A percentile compares a stretch with the other conserved stretches of the same genome.
phyloP scores from a whole-genome alignment of 1,139 yeast species.

The Kodamaea suecica region DNA sequence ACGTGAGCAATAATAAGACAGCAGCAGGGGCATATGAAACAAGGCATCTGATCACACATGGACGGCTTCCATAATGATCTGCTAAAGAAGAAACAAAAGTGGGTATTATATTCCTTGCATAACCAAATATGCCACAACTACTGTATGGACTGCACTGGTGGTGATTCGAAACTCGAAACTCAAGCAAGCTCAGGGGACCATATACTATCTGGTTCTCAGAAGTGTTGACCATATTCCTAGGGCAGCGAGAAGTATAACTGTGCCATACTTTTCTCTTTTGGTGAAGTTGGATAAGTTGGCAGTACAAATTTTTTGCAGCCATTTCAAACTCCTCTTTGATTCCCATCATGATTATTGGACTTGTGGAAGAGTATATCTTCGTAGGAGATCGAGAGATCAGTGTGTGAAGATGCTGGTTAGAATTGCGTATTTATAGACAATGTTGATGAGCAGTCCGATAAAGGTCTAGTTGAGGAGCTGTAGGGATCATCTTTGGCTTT shows the following conservation, averaged over 20 bases:
- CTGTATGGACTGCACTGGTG: slow-evolving; percentile 55
- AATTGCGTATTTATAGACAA: too few relatives aligned
- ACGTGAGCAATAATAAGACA: slow-evolving; percentile 27
- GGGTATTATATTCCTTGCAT: slow-evolving; percentile 56
- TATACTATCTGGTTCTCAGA: slow-evolving; percentile 72
- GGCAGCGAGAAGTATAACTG: slow-evolving; percentile 21
- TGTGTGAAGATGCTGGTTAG: too few relatives aligned
- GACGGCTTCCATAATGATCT: slow-evolving; percentile 68
- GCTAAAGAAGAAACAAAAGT: slow-evolving; percentile 43
- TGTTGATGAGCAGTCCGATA: too few relatives aligned
- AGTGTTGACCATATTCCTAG: slow-evolving; percentile 58
- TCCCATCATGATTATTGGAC: slow-evolving; percentile 1
- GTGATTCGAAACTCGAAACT: slow-evolving; percentile 52
- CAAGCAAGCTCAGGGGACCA: slow-evolving; percentile 59
- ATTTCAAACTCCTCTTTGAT: too few relatives aligned
- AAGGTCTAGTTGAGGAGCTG: too few relatives aligned
- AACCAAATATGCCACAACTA: slow-evolving; percentile 68
- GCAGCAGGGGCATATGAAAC: slow-evolving; percentile 17
- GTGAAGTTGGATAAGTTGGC: too few relatives aligned
- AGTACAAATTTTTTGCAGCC: too few relatives aligned
- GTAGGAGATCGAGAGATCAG: too few relatives aligned
- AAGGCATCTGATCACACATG: slow-evolving; percentile 25
- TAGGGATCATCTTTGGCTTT: too few relatives aligned
- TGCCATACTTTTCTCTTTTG: slow-evolving; percentile 17
- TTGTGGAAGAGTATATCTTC: too few relatives aligned